Conservation (phyloP, 345 rosid species). For the Syzygium aromaticum region DNA sequence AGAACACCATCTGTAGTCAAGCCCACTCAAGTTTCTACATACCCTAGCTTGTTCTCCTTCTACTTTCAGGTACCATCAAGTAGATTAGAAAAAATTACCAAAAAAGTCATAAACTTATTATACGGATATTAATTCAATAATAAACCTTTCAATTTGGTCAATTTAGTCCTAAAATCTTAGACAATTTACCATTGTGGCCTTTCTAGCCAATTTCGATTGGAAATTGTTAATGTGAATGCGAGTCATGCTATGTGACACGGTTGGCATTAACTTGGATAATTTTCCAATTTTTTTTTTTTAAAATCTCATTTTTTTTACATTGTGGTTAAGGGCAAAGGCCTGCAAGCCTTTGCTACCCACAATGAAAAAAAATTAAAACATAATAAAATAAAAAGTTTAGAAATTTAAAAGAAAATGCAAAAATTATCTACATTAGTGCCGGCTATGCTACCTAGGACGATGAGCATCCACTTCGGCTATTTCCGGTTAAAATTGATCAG, state of each 20-base stretch:
- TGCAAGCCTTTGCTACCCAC: background rate
- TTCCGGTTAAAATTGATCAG: rapidly evolving
- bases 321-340: background rate
- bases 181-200: rapidly evolving
- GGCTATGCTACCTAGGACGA: rapidly evolving
- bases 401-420: background rate
- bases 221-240: background rate
- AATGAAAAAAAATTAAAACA: background rate
- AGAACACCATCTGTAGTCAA: background rate
- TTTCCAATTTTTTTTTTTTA: background rate
- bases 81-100: background rate
- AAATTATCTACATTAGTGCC: background rate
- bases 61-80: background rate
- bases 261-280: background rate
- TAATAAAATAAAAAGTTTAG: background rate
- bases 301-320: background rate
- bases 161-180: background rate
- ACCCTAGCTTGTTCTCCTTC: background rate
- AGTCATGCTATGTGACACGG: rapidly evolving
- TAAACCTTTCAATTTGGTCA: background rate
- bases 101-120: background rate
- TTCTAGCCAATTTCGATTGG: rapidly evolving
- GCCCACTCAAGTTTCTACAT: background rate
- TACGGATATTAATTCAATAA: rapidly evolving
- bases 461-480: rapidly evolving